Percentiles rank a stretch among this genome's conserved stretches.
These are phyloP conservation scores for Syncephalastrum contaminatum DNA, from an alignment of 371 early-diverging fungal species.

Conservation along the genomic window DNA sequence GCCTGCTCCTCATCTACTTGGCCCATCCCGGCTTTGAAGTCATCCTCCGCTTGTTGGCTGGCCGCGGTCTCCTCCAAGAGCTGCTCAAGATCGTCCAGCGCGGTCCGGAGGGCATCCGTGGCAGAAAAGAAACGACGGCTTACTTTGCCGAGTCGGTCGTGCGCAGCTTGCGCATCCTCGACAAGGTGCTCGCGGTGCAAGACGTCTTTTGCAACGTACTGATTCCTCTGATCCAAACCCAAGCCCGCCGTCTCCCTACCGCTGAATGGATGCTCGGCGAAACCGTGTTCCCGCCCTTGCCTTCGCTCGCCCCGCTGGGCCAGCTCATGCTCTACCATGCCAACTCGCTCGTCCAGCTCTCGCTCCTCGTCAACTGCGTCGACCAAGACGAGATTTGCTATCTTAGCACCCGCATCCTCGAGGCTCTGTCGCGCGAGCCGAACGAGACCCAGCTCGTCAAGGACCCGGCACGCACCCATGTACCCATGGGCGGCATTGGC, in stretches of 20 bases:
- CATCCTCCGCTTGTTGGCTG: slow-evolving; percentile 72
- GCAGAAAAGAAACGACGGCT: slow-evolving; percentile 17
- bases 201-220: slow-evolving; percentile 67
- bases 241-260: slow-evolving; percentile 21
- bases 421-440: slow-evolving; percentile 67
- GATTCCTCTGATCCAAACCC: slow-evolving; percentile 51
- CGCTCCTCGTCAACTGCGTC: slow-evolving; percentile 60
- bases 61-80: slow-evolving; percentile 65
- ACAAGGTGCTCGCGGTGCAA: slow-evolving; percentile 66
- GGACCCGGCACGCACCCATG: slow-evolving; percentile 9
- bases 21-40: slow-evolving; percentile 89
- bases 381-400: slow-evolving; percentile 73
- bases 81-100: slow-evolving; percentile 66
- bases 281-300: slow-evolving; percentile 26
- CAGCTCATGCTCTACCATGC: slow-evolving; percentile 72
- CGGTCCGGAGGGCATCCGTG: slow-evolving; percentile 57
- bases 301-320: slow-evolving; percentile 72
- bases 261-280: slow-evolving; percentile 33
- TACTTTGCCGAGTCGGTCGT: slow-evolving; percentile 43
- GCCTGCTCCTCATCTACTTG: slow-evolving; percentile 20
- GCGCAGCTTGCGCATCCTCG: slow-evolving; percentile 64
- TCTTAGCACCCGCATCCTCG: slow-evolving; percentile 71
- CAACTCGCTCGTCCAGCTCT: slow-evolving; percentile 68
- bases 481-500: slow-evolving; percentile 43
- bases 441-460: slow-evolving; percentile 15